Evolutionary conservation across 352 stramenopile genomes (phyloP), one percentile per base, ranked within the genome.

Genomic region (Phytophthora quininea): DNA sequence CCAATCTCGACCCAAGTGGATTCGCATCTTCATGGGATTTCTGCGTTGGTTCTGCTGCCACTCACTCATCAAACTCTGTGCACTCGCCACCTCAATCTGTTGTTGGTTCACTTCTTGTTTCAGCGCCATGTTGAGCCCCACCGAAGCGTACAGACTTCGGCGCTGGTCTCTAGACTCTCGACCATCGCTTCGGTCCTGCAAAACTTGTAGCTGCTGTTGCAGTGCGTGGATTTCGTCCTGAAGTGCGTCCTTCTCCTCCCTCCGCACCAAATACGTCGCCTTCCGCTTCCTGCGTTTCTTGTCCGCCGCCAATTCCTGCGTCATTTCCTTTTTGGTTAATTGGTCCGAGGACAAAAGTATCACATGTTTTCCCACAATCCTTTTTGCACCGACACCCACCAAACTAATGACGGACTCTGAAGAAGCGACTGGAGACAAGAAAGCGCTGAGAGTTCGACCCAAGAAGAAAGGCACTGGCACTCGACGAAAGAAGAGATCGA

Each of bases 401-500:
- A 40, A 40, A 19, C 42, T n/a, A 30, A 47, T 38, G 55, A 24
- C 8, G 1, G 38, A 24, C 35, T 40, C 35, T 40, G 10, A 40
- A 10, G 35, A 40, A 40, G 35, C 35, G 35, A 40, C 10, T 10
- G 35, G 35, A 40, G 35, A 11, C 35, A 5, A 40, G 35, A 43
- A 43, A 31, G 27, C 12, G 31, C 10, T n/a, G 19, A 56, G 19
- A 15, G 15, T 48, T 40, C 61, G 42, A 58, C 43, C 33, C 40
- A 73, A 69, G 46, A 52, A 53, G 2, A 71, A 71, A 35, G 35
- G 58, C 30, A 71, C 64, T 11, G 52, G 29, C 8, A 62, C 64
- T 46, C n/a, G 64, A 33, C 58, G 64, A 27, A 66, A 50, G 58
- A 72, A 38, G 62, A 74, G 51, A 57, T 73, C 19, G 48, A 64